Evolutionary conservation across 805 yeast species (phyloP).

Genomic region (Metschnikowia anglica): DNA sequence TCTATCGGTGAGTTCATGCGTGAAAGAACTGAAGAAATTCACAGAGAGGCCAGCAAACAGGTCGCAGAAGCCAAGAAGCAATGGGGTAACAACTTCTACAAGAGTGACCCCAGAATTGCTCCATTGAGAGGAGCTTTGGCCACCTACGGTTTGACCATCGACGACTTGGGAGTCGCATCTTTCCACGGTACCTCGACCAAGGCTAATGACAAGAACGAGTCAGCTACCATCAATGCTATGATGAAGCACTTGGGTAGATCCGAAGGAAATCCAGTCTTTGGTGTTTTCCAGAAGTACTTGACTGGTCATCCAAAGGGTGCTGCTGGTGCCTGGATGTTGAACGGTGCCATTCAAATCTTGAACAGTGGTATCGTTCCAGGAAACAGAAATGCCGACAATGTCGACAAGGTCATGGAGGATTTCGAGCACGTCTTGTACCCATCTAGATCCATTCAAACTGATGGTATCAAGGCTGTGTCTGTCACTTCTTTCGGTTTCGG

Average conservation of each 20-base stretch:
- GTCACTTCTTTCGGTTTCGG: constrained; percentile 99
- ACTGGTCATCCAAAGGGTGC: constrained; percentile 99
- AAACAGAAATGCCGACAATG: constrained; percentile 96
- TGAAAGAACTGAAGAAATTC: constrained; percentile 86
- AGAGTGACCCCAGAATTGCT: constrained; percentile 88
- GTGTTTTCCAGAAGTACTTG: constrained; percentile 97
- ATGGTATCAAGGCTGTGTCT: constrained; percentile 96
- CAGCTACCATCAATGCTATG: constrained; percentile 87
- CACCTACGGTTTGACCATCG: constrained; percentile 86
- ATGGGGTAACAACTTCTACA: constrained; percentile 95
- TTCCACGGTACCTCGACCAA: constrained; percentile 99
- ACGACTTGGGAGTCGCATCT: constrained; percentile 93
- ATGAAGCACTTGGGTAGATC: constrained; percentile 93
- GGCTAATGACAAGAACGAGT: constrained; percentile 98
- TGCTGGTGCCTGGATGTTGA: constrained; percentile 99
- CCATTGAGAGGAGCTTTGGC: constrained; percentile 98
- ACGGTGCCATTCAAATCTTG: constrained; percentile 93
- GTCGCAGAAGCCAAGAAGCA: constrained; percentile 83
- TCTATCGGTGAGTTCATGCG: constrained; percentile 51
- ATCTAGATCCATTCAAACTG: constrained; percentile 88
- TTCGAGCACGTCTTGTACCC: constrained; percentile 91
- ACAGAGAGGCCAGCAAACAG: constrained; percentile 82
- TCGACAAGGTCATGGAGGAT: constrained; percentile 79
- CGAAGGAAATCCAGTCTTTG: constrained; percentile 95
- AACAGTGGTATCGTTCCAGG: constrained; percentile 96